Conservation (phyloP, 768 basidiomycete genomes). For the Cystofilobasidium capitatum region DNA sequence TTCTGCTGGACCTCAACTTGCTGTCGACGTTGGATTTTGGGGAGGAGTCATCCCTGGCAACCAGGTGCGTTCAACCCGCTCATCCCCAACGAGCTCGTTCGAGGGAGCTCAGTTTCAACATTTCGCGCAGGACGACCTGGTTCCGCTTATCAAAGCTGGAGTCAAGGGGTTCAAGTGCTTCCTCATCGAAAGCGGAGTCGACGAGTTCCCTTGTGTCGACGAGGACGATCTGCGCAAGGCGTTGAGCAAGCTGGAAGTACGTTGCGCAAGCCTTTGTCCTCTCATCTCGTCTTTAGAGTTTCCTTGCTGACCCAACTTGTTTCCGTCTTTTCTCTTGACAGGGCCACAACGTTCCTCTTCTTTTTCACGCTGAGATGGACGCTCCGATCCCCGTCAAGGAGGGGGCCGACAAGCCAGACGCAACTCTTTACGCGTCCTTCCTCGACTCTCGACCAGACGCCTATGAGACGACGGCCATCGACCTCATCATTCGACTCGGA, state of each 20-base stretch:
- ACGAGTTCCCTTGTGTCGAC: constrained; percentile 84
- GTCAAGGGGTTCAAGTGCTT: constrained; percentile 97
- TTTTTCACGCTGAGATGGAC: constrained; percentile 85
- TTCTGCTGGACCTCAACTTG: constrained; percentile 32
- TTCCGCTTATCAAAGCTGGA: constrained; percentile 64
- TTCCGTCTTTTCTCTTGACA: constrained; percentile 36
- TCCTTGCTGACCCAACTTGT: background rate
- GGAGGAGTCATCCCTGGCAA: constrained; percentile 91
- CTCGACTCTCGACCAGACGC: constrained; percentile 70
- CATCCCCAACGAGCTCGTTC: too few species aligned
- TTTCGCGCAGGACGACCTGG: constrained; percentile 53
- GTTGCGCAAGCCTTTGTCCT: constrained; percentile 27
- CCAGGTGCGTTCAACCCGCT: constrained; percentile 47
- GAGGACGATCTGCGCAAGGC: constrained; percentile 59
- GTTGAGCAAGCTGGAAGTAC: constrained; percentile 66
- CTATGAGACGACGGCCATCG: constrained; percentile 73
- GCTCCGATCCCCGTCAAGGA: constrained; percentile 22
- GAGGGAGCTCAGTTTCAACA: background rate
- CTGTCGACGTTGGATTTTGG: constrained; percentile 82
- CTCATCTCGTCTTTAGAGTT: background rate
- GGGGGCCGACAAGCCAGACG: constrained; percentile 39
- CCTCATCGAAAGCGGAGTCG: constrained; percentile 87
- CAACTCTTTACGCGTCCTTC: constrained; percentile 65
- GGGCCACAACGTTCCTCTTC: constrained; percentile 59
- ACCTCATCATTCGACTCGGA: constrained; percentile 61